Conservation (phyloP, 139 green algal species). For the Coelastrella sp. region DNA sequence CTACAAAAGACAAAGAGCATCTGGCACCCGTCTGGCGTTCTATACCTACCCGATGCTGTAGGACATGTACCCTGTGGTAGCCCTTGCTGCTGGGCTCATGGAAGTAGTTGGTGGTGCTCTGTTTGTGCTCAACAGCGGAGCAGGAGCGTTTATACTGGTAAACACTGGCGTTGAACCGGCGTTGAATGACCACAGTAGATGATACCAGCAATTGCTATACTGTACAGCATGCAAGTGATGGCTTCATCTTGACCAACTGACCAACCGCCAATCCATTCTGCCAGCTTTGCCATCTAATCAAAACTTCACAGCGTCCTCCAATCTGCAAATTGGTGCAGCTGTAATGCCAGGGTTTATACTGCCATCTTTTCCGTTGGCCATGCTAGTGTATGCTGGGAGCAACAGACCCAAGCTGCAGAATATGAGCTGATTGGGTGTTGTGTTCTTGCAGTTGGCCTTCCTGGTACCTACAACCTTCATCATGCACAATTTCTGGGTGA, state of each 20-base stretch:
- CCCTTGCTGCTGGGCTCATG: constrained; percentile 18
- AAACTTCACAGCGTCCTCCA: too few species aligned
- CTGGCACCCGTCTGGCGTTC: not conserved
- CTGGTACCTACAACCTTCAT: constrained; percentile 37
- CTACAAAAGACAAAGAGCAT: not conserved
- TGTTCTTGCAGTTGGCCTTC: constrained; percentile 46
- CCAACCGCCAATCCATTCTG: too few species aligned
- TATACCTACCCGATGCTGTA: constrained; percentile 3
- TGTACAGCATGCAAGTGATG: too few species aligned
- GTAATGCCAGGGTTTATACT: not conserved
- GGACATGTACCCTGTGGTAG: constrained; percentile 41
- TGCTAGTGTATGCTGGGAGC: not conserved
- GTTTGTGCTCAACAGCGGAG: constrained; percentile 50
- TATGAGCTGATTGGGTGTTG: not conserved
- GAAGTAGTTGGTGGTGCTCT: constrained; percentile 55
- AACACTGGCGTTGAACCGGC: not conserved
- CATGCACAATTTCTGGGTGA: constrained; percentile 59
- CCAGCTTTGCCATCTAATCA: too few species aligned
- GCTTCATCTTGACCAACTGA: too few species aligned
- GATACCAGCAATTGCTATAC: too few species aligned
- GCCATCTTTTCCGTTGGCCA: too few species aligned
- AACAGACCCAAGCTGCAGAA: not conserved
- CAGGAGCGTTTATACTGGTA: constrained; percentile 53
- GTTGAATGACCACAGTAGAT: too few species aligned
- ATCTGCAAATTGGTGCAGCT: not conserved